Evolutionary conservation across 176 grass and related monocot species (phyloP), one percentile per base, ranked within the genome.

Genomic region (Lolium rigidum): DNA sequence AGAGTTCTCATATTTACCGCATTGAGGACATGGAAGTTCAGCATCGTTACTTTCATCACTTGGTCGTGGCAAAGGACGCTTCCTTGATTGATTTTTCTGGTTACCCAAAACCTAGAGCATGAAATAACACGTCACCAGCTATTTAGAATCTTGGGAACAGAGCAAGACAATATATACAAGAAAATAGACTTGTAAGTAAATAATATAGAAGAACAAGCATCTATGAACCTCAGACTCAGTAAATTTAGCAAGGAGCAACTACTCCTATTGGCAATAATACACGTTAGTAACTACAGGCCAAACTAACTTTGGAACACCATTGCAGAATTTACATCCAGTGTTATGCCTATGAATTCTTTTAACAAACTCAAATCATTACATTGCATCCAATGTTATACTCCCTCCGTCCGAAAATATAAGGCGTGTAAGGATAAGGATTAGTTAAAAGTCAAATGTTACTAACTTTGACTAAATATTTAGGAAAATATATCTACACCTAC

Each of bases 21-120:
- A 99, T 35, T 99, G 97, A 84, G 79, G 92, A 77, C 97, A 99
- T 74, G 92, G 94, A 65, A 91, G 17, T 65, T 94, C 66, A 1
- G 47, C 49, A 76, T 87, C 82, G 70, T 78, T 82, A 57, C 14
- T 63, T 51, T 80, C 90, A 83, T 91, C 88, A 84, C 60, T 89
- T 28, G 75, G 66, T 85, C 50, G 64, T 58, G 86, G 31, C 67
- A 87, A 86, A 86, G 87, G 76, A 11, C 88, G 61, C 85, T 96
- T 96, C 80, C 87, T 96, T 85, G 97, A 85, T 80, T 56, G 88
- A 79, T 56, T 89, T 89, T 84, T 91, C 38, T 86, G 72, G 57
- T 57, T 86, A 21, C 87, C 94, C 82, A 94, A 85, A 74, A 96
- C 83, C 90, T 96, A 81, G 28, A 22, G 24, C 28, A 50, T 70